Percentiles rank a stretch among this genome's conserved stretches.
These are phyloP conservation scores for Phaeosphaeriaceae sp. DNA, from an alignment of 2,329 filamentous ascomycete species.

Conservation along the genomic window DNA sequence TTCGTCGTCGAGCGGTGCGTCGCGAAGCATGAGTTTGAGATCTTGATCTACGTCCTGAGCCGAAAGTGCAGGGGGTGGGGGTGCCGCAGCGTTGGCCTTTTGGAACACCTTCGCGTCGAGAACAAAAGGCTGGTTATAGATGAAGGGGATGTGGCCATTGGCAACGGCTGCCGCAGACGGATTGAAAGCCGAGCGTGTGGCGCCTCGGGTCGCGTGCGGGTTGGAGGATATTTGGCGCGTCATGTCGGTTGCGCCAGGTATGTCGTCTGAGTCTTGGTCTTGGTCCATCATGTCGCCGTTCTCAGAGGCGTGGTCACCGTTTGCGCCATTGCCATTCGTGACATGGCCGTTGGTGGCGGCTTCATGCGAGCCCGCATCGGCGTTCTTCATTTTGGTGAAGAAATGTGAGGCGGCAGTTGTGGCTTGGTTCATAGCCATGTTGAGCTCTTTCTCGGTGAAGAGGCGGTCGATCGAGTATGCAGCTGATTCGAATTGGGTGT, in stretches of 20 bases:
- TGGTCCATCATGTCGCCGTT: conserved; percentile 47
- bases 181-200: conserved; percentile 63
- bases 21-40: conserved; percentile 55
- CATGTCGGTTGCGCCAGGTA: conserved; percentile 63
- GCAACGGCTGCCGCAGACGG: conserved; percentile 56
- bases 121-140: conserved; percentile 51
- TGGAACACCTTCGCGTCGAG: conserved; percentile 55
- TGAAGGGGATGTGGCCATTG: conserved; percentile 52
- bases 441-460: conserved; percentile 72
- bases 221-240: conserved; percentile 66
- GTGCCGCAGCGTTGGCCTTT: conserved; percentile 57
- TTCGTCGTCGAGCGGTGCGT: conserved; percentile 47
- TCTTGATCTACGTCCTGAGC: conserved; percentile 57
- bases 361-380: conserved; percentile 34
- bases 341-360: conserved; percentile 37
- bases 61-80: conserved; percentile 53
- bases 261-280: conserved; percentile 47
- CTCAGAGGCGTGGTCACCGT: conserved; percentile 45
- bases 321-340: conserved; percentile 42
- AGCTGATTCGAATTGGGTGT: conserved; percentile 64
- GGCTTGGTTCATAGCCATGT: conserved; percentile 66
- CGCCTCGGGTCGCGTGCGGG: conserved; percentile 60
- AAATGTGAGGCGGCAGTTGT: conserved; percentile 64
- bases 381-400: conserved; percentile 62
- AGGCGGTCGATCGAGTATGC: conserved; percentile 68